Conservation (phyloP, 345 rosid genomes). For the Fremontodendron californicum region DNA sequence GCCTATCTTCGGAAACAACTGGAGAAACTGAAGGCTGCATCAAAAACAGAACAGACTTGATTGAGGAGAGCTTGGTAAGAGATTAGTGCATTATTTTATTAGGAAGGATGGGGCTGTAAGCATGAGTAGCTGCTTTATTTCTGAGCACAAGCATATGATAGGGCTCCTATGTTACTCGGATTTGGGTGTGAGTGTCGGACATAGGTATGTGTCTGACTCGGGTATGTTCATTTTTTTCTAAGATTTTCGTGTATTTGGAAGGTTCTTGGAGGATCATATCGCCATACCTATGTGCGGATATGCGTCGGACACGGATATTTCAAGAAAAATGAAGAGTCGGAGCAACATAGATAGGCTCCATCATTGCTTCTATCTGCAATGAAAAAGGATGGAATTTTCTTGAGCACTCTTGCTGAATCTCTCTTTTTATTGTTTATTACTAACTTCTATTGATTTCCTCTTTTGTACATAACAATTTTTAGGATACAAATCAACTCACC, state of each 20-base stretch:
- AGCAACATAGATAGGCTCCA: background rate
- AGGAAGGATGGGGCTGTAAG: background rate
- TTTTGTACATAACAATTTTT: background rate
- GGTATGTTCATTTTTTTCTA: too few species aligned
- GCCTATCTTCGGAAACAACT: slow-evolving; percentile 81
- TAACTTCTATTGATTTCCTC: background rate
- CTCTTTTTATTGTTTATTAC: background rate
- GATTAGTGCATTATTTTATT: background rate
- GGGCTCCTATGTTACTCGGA: too few species aligned
- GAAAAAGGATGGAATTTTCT: background rate
- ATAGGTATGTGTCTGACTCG: too few species aligned
- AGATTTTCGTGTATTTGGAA: too few species aligned
- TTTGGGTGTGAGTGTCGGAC: too few species aligned
- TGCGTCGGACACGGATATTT: too few species aligned
- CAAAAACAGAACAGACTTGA: slow-evolving; percentile 20
- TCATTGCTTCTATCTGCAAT: background rate
- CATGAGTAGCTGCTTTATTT: background rate
- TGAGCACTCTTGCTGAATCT: background rate
- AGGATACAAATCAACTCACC: background rate
- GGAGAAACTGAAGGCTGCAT: slow-evolving; percentile 73
- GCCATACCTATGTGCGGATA: too few species aligned
- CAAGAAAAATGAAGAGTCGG: too few species aligned
- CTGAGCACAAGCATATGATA: background rate
- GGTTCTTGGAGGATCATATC: too few species aligned
- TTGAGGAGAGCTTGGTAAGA: background rate